Evolutionary conservation across 108 stramenopile genomes (phyloP), one percentile per base, ranked within the genome.

Genomic region (Conticribra guillardii): DNA sequence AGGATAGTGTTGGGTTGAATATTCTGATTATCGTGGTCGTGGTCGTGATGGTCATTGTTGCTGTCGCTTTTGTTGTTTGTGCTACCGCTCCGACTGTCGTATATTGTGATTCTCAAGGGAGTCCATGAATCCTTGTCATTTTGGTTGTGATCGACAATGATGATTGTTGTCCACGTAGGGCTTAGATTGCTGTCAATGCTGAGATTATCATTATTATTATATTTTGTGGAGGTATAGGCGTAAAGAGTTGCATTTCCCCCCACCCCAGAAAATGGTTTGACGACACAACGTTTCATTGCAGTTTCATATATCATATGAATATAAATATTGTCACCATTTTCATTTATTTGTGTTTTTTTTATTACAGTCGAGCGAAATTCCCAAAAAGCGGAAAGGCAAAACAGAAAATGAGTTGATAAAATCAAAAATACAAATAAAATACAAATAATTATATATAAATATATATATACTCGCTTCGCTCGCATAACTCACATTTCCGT

Each of bases 101-200:
- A 17, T 23, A 73, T 57, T 1, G 62, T 34, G n/a, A 73, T 73
- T 26, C 22, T 30, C 0, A 73, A 17, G 45, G 62, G 71, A 14
- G 71, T 73, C 71, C 71, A 73, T 15, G n/a, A n/a, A n/a, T n/a
- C n/a, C n/a, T 15, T 29, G 18, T 16, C 15, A 2, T 1, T 14
- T 49, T 73, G 62, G 32, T 73, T 45, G 37, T 73, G 32, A 9
- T 73, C 62, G 14, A 73, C 14, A 0, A 52, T 64, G 8, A 73
- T 8, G 48, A 63, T 56, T 18, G 54, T 37, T 14, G 55, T 18
- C 62, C 62, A 73, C 1, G 17, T 7, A 11, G 71, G 71, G 34
- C 33, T 61, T 3, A 73, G 52, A 5, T 62, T 64, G 55, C 44
- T 31, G 54, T 69, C 23, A 0, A 44, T 15, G 41, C 61, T 48